These are phyloP conservation scores for Umbilicaria muhlenbergii DNA, from an alignment of 495 filamentous ascomycete genomes.

Conservation along the genomic window DNA sequence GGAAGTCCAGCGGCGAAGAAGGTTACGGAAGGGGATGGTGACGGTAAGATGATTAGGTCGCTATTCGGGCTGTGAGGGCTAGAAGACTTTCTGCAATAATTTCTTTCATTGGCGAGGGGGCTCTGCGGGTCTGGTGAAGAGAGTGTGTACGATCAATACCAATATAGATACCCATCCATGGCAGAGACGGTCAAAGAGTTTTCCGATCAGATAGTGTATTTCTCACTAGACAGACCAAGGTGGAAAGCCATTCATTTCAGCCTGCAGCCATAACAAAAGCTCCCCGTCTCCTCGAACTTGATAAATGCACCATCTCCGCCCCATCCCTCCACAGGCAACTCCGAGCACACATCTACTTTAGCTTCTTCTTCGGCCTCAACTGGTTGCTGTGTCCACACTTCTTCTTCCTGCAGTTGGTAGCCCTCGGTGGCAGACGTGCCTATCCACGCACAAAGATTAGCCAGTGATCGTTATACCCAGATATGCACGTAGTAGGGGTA, in stretches of 20 bases:
- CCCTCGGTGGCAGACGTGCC: slow-evolving; percentile 93
- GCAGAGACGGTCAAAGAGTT: no score
- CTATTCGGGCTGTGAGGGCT: slow-evolving; percentile 6
- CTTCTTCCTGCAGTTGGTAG: slow-evolving; percentile 99
- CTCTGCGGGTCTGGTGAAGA: no score
- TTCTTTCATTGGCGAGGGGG: no score
- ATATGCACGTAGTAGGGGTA: neutral
- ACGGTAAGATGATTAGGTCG: slow-evolving; percentile 6
- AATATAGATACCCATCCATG: no score
- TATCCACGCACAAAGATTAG: slow-evolving; percentile 14
- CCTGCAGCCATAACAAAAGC: no score
- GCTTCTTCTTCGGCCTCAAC: slow-evolving; percentile 99
- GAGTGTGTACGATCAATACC: no score
- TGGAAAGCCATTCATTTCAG: no score
- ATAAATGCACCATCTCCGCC: no score
- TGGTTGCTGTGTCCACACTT: slow-evolving; percentile 99
- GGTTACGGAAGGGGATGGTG: slow-evolving; percentile 2
- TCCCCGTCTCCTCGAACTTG: no score
- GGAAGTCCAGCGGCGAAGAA: slow-evolving; percentile 9
- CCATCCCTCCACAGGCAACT: no score
- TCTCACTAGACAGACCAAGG: no score
- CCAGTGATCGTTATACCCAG: neutral
- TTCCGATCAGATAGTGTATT: neutral
- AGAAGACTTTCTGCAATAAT: no score
- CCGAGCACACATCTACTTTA: slow-evolving; percentile 55